Evolutionary conservation across 176 grass and related monocot species (phyloP), one percentile per base, ranked within the genome.

Genomic region (Bolboschoenus planiculmis): DNA sequence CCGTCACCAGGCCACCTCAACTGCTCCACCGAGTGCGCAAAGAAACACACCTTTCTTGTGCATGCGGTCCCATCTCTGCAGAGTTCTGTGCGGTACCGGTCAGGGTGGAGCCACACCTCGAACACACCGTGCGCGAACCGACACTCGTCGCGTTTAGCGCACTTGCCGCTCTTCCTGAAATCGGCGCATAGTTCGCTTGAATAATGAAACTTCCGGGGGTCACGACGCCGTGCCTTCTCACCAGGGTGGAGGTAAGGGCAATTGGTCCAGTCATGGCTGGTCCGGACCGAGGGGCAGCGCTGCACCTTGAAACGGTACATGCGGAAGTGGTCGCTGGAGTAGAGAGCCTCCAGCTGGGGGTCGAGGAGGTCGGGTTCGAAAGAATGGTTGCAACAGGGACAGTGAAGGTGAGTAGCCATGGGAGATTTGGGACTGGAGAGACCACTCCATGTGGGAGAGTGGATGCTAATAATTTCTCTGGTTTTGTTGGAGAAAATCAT

Each of bases 291-390:
- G 53, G 78, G 31, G 37, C 78, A 80, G 33, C 78, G 78, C 51
- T 24, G 16, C n/a, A 80, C 53, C 55, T 80, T 80, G 55, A 80
- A 80, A 35, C 1, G 14, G 55, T 58, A 80, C 78, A 80, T 80
- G 16, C 31, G 53, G 33, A 80, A 80, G 31, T 80, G 54, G 11
- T 80, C 78, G 55, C 20, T 80, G 50, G 78, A 10, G 20, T 44
- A 44, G 16, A 80, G 20, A 0, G 14, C 34, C 20, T 71, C 36
- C 2, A 24, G 36, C 2, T 43, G 35, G 0, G 16, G 14, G 15
- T 68, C 16, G 7, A n/a, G n/a, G n/a, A 9, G 15, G 2, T 42
- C 35, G 16, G 33, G 9, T 24, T 71, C 8, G 36, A 71, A 44
- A 43, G 66, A 43, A 11, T 71, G 66, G 36, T 23, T 71, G 10